Base-by-base conservation (phyloP, 768 basidiomycete genomes). In the Aureoboletus auriporus region DNA sequence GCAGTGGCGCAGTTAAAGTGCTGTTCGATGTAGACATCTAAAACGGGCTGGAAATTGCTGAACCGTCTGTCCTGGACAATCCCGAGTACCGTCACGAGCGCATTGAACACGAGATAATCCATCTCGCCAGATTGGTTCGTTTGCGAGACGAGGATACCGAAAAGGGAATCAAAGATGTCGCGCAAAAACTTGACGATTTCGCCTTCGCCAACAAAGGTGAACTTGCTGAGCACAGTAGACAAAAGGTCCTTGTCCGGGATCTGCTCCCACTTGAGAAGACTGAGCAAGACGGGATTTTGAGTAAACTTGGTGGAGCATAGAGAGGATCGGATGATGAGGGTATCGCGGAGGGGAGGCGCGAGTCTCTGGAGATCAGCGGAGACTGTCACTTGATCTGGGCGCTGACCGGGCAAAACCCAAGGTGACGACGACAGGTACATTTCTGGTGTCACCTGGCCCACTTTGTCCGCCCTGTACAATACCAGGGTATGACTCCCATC, bases 11-110 rank as follows among this genome's bases (percentile, higher is more conserved):
- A 89, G 52, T 71, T 81, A 72, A 95, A 97, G 58, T 97, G 92
- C 46, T 83, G 73, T 60, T 90, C 85, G 60, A 98, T 93, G 65
- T 97, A 98, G 20, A 92, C 83, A 59, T 96, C 92, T 51, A 98
- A 73, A 5, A 95, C 93, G 2, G 91, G 86, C 56, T 89, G 85
- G 75, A 97, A 97, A 66, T 95, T 93, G 67, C 84, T 88, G 76
- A 97, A 97, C 26, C 95, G 81, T 28, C 95, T 80, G 66, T 97
- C 95, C 58, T 92, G 88, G 11, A 93, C 84, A 51, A 97, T 93
- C 5, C 89, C 87, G 10, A 98, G 84, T 11, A 97, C 86, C 5
- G 84, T 90, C 45, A 97, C 87, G 12, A 98, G 79, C 1, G 89
- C 88, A 57, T 89, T 86, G 73, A 97, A 96, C 8, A 94, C 89